Evolutionary conservation across 345 rosid species (phyloP).

Genomic region (Bruguiera parviflora): DNA sequence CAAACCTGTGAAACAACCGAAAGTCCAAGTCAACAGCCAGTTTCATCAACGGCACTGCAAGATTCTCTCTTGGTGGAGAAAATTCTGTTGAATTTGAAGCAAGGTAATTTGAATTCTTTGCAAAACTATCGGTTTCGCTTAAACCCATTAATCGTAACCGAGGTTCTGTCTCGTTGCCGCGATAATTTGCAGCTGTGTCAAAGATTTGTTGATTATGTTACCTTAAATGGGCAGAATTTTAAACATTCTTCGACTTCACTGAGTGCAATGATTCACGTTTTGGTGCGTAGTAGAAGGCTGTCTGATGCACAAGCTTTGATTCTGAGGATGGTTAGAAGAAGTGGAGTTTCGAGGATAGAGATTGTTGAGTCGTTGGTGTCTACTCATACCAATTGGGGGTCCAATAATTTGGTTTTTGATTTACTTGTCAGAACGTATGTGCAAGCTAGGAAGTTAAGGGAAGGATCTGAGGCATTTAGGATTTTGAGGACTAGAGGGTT

Average conservation of each 20-base stretch:
- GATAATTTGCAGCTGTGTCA: not conserved
- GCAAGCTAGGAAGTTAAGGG: constrained; percentile 73
- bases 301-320: constrained; percentile 72
- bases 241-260: constrained; percentile 57
- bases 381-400: constrained; percentile 27
- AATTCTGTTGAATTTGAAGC: constrained; percentile 49
- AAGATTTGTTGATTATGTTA: constrained; percentile 1
- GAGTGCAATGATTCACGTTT: constrained; percentile 60
- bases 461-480: constrained; percentile 38
- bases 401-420: constrained; percentile 50
- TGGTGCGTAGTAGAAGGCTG: constrained; percentile 50
- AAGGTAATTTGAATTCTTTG: constrained; percentile 36
- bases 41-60: constrained; percentile 22
- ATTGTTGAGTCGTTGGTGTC: constrained; percentile 51
- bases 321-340: constrained; percentile 76
- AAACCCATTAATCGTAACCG: constrained; percentile 46
- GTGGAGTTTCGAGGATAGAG: constrained; percentile 59
- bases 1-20: constrained; percentile 17
- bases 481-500: constrained; percentile 29
- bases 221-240: constrained; percentile 30
- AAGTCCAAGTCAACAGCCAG: constrained; percentile 13
- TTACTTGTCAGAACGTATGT: constrained; percentile 71
- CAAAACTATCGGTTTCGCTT: constrained; percentile 36
- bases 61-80: constrained; percentile 61
- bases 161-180: constrained; percentile 23